Conservation (phyloP, 2,329 filamentous ascomycete species). For the Diaporthe vexans region DNA sequence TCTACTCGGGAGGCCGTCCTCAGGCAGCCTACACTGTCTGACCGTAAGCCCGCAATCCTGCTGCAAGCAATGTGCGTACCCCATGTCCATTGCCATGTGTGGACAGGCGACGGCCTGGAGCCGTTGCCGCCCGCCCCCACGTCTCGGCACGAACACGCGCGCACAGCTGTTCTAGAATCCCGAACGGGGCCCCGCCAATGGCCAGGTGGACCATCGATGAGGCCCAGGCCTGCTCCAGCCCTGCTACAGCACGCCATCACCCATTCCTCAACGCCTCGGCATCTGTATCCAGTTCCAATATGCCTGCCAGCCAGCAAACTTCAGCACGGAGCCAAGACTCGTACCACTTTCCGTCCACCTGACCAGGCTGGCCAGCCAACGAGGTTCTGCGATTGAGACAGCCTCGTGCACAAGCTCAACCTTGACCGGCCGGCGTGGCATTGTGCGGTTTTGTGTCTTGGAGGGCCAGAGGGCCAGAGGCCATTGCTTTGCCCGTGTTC, state of each 20-base stretch:
- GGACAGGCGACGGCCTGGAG: constrained; percentile 14
- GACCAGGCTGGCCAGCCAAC: constrained; percentile 29
- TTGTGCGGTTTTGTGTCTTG: constrained; percentile 7
- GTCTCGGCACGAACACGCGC: constrained; percentile 26
- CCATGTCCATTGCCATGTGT: constrained; percentile 30
- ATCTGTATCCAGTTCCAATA: background rate
- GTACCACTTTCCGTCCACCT: constrained; percentile 26
- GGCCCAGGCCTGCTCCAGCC: background rate
- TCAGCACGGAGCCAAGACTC: constrained; percentile 26
- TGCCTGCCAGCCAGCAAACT: constrained; percentile 21
- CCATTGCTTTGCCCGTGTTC: constrained; percentile 7
- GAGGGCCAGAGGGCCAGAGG: too few relatives aligned
- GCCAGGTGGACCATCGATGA: background rate
- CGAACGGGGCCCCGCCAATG: background rate
- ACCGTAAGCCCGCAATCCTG: constrained; percentile 2
- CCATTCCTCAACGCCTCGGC: constrained; percentile 16
- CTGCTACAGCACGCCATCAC: too few relatives aligned
- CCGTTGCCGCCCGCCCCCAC: constrained; percentile 30
- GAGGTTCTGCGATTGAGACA: constrained; percentile 10
- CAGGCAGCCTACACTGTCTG: background rate
- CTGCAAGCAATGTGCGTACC: background rate
- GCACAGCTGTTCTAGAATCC: constrained; percentile 33
- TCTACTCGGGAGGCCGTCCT: background rate
- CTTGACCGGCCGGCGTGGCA: constrained; percentile 12
- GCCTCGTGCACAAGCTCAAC: constrained; percentile 26